Base-by-base conservation (phyloP, 805 yeast species). In the Candida sakaeoensis region DNA sequence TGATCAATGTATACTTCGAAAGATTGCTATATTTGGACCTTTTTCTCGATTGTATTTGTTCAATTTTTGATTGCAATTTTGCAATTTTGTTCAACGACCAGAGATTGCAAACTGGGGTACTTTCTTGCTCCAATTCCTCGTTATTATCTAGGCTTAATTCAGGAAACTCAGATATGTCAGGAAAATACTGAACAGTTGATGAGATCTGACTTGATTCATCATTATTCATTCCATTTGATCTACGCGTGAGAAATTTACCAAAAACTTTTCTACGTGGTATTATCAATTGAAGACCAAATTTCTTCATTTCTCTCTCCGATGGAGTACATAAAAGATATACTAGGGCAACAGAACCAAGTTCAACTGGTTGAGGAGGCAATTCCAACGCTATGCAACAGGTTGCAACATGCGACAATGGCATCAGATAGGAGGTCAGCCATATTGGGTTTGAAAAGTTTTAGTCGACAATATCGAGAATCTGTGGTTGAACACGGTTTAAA, bases 391-490 rank as follows among this genome's bases (percentile, higher is more conserved):
- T 86, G 96, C 50, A 96, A 95, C 56, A 70, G 98, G 30, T 74
- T 91, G 40, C 77, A 80, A 32, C 88, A 93, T 62, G 82, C 97
- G 3, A 82, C 84, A 0, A 61, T 85, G 46, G 72, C 93, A 2
- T 79, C 85, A 21, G 99, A 93, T 61, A 72, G 97, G 46, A 68
- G 95, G 39, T 91, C 96, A 1, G 98, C 98, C 0, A 85, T 91
- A 3, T 70, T 91, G 26, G 91, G 95, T 0, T 68, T 93, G 46
- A 90, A 91, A 55, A 85, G 95, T 30, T 89, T 88, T 57, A 79
- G 95, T 44, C 72, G 97, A 41, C 87, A 88, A 51, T 88, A 83
- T 57, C 68, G 99, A 45, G 99, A 93, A 60, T 70, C 82, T 2
- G 97, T 93, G 2, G 87, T 90, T 33, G 95, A 95, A 25, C 78